Conservation (phyloP, 441 rosid species). For the Raphanus hybrid region DNA sequence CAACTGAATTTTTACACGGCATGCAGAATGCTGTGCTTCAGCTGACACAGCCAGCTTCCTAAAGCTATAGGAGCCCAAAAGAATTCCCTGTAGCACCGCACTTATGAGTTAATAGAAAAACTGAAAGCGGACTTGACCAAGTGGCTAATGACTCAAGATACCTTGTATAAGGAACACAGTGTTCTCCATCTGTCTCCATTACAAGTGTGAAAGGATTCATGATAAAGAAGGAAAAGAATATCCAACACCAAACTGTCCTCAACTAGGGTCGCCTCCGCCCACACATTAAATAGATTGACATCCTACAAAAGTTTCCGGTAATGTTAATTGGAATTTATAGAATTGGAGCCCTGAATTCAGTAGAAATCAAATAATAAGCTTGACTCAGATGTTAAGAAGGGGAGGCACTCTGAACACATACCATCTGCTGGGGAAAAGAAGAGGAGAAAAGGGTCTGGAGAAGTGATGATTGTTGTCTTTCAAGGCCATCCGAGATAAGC, state of each 20-base stretch:
- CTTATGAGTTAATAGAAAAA: slow-evolving; percentile 38
- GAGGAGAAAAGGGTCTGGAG: slow-evolving; percentile 66
- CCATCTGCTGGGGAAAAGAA: slow-evolving; percentile 75
- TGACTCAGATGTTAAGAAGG: slow-evolving; percentile 1
- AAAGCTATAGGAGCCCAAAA: slow-evolving; percentile 70
- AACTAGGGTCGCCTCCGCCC: slow-evolving; percentile 95
- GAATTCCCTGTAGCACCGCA: slow-evolving; percentile 63
- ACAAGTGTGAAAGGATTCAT: slow-evolving; percentile 81
- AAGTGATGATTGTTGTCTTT: slow-evolving; percentile 62
- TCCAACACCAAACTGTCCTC: slow-evolving; percentile 91
- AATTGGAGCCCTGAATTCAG: neutral
- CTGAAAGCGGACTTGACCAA: slow-evolving; percentile 24
- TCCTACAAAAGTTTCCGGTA: slow-evolving; percentile 51
- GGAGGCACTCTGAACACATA: slow-evolving; percentile 40
- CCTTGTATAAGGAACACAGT: slow-evolving; percentile 80
- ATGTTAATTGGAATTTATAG: slow-evolving; percentile 6
- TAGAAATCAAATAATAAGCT: slow-evolving; percentile 8
- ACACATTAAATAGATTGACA: slow-evolving; percentile 81
- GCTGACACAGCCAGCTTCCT: slow-evolving; percentile 75
- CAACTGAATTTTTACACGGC: slow-evolving; percentile 74
- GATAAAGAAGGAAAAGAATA: slow-evolving; percentile 80
- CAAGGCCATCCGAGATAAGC: slow-evolving; percentile 88
- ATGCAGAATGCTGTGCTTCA: slow-evolving; percentile 69
- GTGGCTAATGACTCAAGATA: slow-evolving; percentile 45
- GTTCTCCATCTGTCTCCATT: slow-evolving; percentile 83